phyloP scores from a whole-genome alignment of 192 early-diverging fungal species.

The Mortierella hygrophila region DNA sequence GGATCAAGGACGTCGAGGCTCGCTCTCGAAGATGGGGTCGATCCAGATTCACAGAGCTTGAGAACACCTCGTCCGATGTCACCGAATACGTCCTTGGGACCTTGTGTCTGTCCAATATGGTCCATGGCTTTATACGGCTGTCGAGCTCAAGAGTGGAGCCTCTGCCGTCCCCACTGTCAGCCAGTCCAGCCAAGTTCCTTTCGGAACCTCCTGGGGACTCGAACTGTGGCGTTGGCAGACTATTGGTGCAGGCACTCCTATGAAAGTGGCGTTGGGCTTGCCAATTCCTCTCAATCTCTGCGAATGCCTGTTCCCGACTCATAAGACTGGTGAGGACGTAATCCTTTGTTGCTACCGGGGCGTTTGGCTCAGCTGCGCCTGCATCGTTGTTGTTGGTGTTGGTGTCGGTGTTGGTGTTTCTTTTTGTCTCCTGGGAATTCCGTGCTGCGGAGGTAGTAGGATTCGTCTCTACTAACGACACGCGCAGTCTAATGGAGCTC shows the following conservation, averaged over 20 bases:
- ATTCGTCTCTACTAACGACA: conserved; percentile 13
- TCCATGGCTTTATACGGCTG: neutral
- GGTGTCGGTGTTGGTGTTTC: neutral
- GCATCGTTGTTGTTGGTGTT: neutral
- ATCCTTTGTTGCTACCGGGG: conserved; percentile 27
- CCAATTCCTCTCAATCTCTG: conserved; percentile 51
- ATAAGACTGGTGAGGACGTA: conserved; percentile 65
- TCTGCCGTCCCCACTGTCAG: neutral
- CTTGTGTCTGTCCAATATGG: neutral
- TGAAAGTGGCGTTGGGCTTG: conserved; percentile 13
- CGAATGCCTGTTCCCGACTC: conserved; percentile 62
- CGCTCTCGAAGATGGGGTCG: neutral
- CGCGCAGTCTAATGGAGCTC: conserved; percentile 60
- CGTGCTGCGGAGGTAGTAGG: neutral
- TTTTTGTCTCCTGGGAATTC: neutral
- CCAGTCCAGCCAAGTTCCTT: neutral
- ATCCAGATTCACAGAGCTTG: conserved; percentile 23
- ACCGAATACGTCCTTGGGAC: conserved; percentile 32
- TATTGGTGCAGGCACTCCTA: neutral
- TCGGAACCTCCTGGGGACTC: neutral
- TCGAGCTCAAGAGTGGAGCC: neutral
- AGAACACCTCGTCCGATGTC: conserved; percentile 29
- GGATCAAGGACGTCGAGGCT: neutral
- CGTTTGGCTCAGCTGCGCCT: neutral
- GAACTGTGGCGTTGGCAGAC: neutral